Conservation (phyloP, 1,139 yeast genomes). For the Geotrichum aggregatum region DNA sequence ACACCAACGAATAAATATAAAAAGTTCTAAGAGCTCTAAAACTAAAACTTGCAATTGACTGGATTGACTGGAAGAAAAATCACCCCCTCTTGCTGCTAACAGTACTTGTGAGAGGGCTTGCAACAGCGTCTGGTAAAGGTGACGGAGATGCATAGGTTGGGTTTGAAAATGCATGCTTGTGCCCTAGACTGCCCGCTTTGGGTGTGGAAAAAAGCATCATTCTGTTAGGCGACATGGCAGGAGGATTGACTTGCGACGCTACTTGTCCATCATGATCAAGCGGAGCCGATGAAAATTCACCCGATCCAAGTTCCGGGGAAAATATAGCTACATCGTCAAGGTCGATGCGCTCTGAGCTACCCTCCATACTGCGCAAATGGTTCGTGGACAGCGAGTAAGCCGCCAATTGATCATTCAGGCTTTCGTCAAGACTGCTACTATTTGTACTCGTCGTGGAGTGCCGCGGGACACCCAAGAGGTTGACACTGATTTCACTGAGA, state of each 20-base stretch:
- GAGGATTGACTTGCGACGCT: no score
- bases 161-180: not conserved
- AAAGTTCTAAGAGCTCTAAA: no score
- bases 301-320: not conserved
- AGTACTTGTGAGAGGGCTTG: no score
- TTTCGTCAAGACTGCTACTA: not conserved
- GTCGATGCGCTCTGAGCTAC: not conserved
- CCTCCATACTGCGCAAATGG: not conserved
- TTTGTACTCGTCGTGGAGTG: not conserved
- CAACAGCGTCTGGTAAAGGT: no score
- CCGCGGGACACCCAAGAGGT: not conserved
- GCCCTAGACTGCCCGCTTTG: not conserved
- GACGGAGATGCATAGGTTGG: not conserved
- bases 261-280: not conserved
- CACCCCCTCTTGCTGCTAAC: no score
- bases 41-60: no score
- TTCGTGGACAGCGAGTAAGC: not conserved
- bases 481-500: not conserved
- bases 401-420: not conserved
- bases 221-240: not conserved
- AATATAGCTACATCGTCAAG: slow-evolving; percentile 4
- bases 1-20: no score
- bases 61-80: no score
- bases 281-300: not conserved
- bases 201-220: not conserved